phyloP scores from a whole-genome alignment of 306 rosid genomes.

The Albizia julibrissin region DNA sequence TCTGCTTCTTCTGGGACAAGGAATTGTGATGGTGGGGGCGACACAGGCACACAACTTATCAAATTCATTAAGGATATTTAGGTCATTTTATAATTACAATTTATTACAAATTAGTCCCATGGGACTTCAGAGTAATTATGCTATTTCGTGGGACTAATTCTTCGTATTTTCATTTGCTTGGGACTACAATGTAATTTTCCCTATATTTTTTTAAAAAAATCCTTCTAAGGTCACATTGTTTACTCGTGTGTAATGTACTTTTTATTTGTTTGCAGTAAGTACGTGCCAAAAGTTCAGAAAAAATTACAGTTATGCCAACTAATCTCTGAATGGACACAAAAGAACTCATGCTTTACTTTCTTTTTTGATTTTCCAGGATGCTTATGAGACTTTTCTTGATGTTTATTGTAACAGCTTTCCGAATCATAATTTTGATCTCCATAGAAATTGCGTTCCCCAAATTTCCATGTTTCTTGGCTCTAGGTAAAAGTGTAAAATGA shows the following conservation, averaged over 20 bases:
- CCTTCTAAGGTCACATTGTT: slow-evolving; percentile 3
- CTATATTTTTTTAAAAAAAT: background rate
- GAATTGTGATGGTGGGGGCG: no score
- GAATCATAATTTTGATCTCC: slow-evolving; percentile 44
- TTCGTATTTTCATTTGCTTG: no score
- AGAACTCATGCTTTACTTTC: slow-evolving; percentile 62
- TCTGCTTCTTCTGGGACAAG: no score
- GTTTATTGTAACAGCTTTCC: slow-evolving; percentile 43
- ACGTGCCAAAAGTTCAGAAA: slow-evolving; percentile 17
- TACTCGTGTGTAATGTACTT: slow-evolving; percentile 12
- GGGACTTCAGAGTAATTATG: no score
- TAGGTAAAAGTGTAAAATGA: slow-evolving; percentile 29
- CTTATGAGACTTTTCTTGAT: slow-evolving; percentile 46
- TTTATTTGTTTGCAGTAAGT: slow-evolving; percentile 19
- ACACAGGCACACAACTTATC: no score
- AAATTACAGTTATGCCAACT: slow-evolving; percentile 9
- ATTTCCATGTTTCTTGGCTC: slow-evolving; percentile 52
- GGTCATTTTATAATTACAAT: no score
- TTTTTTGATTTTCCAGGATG: slow-evolving; percentile 52
- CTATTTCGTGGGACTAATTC: no score
- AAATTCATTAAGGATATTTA: no score
- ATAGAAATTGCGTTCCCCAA: background rate
- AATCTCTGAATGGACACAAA: slow-evolving; percentile 16
- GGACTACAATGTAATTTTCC: no score
- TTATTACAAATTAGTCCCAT: no score